A percentile compares a stretch with the other conserved stretches of the same genome.
Evolutionary conservation across 768 basidiomycete genomes (phyloP).

Genomic region (Lyophyllum atratum): DNA sequence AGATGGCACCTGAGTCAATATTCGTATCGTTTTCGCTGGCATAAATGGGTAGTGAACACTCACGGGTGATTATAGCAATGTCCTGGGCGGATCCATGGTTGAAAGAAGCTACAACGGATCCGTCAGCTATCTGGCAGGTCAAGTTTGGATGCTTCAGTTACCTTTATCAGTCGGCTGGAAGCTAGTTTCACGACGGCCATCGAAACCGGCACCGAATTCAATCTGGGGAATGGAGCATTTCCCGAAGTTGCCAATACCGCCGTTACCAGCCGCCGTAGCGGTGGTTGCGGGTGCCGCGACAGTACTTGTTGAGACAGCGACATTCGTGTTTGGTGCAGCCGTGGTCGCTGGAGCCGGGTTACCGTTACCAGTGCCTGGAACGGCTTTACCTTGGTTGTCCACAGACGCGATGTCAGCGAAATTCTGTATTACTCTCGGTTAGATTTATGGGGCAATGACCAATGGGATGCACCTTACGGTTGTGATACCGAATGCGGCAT

Average conservation of each 20-base stretch:
- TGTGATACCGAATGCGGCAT: conserved; percentile 40
- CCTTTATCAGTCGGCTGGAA: conserved; percentile 53
- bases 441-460: conserved; percentile 10
- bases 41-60: conserved; percentile 10
- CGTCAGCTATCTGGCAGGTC: not conserved
- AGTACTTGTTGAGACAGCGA: conserved; percentile 12
- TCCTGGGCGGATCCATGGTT: conserved; percentile 63
- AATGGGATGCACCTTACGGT: conserved; percentile 29
- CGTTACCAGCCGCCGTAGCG: conserved; percentile 14
- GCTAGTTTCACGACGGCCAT: conserved; percentile 52
- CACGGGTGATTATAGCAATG: conserved; percentile 58
- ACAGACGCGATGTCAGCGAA: conserved; percentile 39
- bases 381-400: conserved; percentile 38
- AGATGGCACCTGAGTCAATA: conserved; percentile 42
- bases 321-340: conserved; percentile 10
- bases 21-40: not conserved
- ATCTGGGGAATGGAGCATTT: conserved; percentile 56
- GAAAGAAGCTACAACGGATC: conserved; percentile 38
- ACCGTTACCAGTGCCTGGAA: conserved; percentile 28
- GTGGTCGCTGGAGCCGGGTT: conserved; percentile 15
- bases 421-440: conserved; percentile 23
- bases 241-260: conserved; percentile 46
- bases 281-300: conserved; percentile 19
- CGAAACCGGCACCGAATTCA: conserved; percentile 56
- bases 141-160: conserved; percentile 17